Percentiles rank a stretch among this genome's conserved stretches.
phyloP scores from a whole-genome alignment of 2,329 filamentous ascomycete genomes.

The Seiridium unicorne region DNA sequence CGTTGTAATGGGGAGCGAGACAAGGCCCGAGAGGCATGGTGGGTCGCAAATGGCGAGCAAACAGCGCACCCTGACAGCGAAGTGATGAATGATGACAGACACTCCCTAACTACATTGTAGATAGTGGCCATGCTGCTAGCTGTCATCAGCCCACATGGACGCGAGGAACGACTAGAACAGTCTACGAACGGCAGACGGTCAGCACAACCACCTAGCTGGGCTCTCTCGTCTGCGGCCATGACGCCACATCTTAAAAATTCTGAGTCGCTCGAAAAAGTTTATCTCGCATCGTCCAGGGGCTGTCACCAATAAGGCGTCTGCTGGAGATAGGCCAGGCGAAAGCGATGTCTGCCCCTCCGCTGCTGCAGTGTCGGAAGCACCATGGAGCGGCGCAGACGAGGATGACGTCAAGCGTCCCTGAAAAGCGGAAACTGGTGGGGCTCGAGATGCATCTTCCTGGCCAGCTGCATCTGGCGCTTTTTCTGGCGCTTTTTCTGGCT shows the following conservation, averaged over 20 bases:
- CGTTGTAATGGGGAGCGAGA: too few relatives aligned
- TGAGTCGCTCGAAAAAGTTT: neutral
- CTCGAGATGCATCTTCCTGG: neutral
- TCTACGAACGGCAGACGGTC: too few relatives aligned
- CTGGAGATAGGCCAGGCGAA: neutral
- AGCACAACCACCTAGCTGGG: too few relatives aligned
- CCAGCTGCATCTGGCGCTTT: neutral
- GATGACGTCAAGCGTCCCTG: conserved; percentile 9
- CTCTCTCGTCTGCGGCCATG: neutral
- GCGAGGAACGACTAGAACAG: too few relatives aligned
- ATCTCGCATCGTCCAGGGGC: neutral
- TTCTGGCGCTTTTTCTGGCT: neutral
- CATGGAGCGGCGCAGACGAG: neutral
- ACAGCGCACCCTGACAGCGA: too few relatives aligned
- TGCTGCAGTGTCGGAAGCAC: neutral
- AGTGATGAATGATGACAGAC: too few relatives aligned
- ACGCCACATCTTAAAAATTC: neutral
- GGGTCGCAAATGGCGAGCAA: too few relatives aligned
- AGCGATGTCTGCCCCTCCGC: neutral
- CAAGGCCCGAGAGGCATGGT: too few relatives aligned
- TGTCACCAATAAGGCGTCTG: neutral
- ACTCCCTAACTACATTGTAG: neutral
- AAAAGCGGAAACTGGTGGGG: conserved; percentile 8
- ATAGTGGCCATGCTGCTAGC: neutral
- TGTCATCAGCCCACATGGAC: too few relatives aligned